phyloP scores from a whole-genome alignment of 306 rosid genomes.

The Glycyrrhiza uralensis region DNA sequence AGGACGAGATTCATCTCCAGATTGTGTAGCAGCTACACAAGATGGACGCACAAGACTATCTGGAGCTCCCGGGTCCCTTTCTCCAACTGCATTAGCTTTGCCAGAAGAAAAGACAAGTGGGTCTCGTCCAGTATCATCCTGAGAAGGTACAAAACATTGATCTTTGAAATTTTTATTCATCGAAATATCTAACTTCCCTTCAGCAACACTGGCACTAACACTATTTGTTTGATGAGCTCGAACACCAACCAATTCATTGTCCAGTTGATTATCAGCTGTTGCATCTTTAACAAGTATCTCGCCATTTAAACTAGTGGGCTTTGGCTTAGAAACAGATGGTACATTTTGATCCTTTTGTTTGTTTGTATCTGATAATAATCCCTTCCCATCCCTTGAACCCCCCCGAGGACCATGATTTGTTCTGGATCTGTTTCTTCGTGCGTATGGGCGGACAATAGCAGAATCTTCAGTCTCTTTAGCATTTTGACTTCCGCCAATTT shows the following conservation, averaged over 20 bases:
- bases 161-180: constrained; percentile 37
- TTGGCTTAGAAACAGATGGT: constrained; percentile 56
- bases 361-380: constrained; percentile 44
- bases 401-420: constrained; percentile 82
- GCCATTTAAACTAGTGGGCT: constrained; percentile 67
- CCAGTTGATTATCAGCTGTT: constrained; percentile 42
- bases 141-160: constrained; percentile 42
- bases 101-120: constrained; percentile 41
- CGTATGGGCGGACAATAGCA: constrained; percentile 88
- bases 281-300: constrained; percentile 41
- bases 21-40: constrained; percentile 38
- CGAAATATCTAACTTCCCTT: constrained; percentile 50
- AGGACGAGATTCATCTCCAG: constrained; percentile 52
- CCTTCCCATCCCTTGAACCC: constrained; percentile 59
- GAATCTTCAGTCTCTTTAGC: constrained; percentile 93
- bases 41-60: constrained; percentile 40
- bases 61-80: constrained; percentile 38
- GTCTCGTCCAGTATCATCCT: constrained; percentile 35
- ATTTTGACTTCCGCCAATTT: constrained; percentile 74
- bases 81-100: constrained; percentile 45
- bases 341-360: constrained; percentile 54
- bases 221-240: constrained; percentile 34
- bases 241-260: constrained; percentile 48
- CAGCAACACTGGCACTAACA: constrained; percentile 43
- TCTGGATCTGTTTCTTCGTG: constrained; percentile 91